Conservation (phyloP, 1,284 basidiomycete species). For the Ganoderma meredithae region DNA sequence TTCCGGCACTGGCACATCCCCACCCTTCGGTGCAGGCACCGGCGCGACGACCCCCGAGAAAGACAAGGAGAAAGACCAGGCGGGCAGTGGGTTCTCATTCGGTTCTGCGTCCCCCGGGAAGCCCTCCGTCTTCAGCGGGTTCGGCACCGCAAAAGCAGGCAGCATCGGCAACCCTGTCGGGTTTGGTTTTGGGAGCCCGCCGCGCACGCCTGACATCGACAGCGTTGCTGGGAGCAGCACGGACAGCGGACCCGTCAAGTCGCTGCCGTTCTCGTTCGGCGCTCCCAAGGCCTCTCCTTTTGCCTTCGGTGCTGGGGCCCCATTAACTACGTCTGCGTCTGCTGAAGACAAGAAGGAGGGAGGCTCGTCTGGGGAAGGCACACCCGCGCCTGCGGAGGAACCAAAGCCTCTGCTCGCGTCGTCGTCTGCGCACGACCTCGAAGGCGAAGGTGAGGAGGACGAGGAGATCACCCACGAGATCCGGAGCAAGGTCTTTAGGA, state of each 20-base stretch:
- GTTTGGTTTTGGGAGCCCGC: conserved; percentile 58
- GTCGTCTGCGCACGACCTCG: conserved; percentile 61
- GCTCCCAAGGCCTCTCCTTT: conserved; percentile 32
- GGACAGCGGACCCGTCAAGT: conserved; percentile 32
- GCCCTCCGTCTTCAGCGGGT: conserved; percentile 26
- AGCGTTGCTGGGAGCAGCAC: neutral
- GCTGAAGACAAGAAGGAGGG: conserved; percentile 34
- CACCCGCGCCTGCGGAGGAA: conserved; percentile 47
- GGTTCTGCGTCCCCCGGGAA: conserved; percentile 31
- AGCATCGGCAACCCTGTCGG: conserved; percentile 67
- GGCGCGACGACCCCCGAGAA: conserved; percentile 31
- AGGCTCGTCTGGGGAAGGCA: conserved; percentile 34
- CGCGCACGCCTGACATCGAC: conserved; percentile 41
- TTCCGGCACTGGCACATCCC: conserved; percentile 7
- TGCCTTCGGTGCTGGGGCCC: conserved; percentile 23
- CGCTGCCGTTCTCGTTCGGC: conserved; percentile 40
- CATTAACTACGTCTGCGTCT: conserved; percentile 24
- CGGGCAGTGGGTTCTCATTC: conserved; percentile 36
- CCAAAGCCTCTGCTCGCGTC: conserved; percentile 44
- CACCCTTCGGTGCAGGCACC: conserved; percentile 25
- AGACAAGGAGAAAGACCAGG: conserved; percentile 3
- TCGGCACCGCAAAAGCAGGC: conserved; percentile 40
- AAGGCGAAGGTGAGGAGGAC: conserved; percentile 84
- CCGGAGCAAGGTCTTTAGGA: conserved; percentile 69
- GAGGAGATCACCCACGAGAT: conserved; percentile 75